phyloP scores from a whole-genome alignment of 1,284 basidiomycete species.

The Inonotus hispidus region DNA sequence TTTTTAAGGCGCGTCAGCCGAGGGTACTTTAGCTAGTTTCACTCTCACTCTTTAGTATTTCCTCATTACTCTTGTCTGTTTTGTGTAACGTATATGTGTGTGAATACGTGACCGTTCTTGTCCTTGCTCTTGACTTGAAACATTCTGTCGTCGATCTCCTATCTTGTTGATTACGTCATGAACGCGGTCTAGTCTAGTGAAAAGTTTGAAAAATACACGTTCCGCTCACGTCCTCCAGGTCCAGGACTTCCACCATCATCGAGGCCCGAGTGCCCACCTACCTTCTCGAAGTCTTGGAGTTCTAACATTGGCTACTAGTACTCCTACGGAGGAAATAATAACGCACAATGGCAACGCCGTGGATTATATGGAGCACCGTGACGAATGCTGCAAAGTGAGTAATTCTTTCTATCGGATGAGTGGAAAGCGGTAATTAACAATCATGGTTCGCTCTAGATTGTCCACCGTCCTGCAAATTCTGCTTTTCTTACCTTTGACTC shows the following conservation, averaged over 20 bases:
- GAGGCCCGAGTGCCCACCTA: neutral
- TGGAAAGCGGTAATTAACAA: neutral
- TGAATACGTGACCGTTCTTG: neutral
- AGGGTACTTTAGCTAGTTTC: neutral
- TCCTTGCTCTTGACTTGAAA: neutral
- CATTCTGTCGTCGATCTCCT: neutral
- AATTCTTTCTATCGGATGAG: conserved; percentile 2
- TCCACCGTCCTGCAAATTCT: conserved; percentile 77
- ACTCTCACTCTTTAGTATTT: neutral
- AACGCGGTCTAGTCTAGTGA: neutral
- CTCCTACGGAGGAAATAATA: neutral
- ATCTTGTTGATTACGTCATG: neutral
- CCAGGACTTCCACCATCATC: neutral
- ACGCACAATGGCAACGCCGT: conserved; percentile 28
- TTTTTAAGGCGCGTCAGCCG: neutral
- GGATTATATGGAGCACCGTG: conserved; percentile 62
- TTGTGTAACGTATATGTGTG: neutral
- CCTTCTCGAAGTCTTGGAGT: neutral
- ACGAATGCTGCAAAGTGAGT: conserved; percentile 58
- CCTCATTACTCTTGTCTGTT: neutral
- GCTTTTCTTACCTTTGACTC: conserved; percentile 76
- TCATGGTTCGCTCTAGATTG: conserved; percentile 37
- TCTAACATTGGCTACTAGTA: neutral
- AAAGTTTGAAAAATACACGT: neutral
- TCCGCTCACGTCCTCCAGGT: neutral